Percentiles rank a stretch among this genome's conserved stretches.
Evolutionary conservation across 148 eudicot species (phyloP).

Genomic region (Rhododendron kiyosumense): DNA sequence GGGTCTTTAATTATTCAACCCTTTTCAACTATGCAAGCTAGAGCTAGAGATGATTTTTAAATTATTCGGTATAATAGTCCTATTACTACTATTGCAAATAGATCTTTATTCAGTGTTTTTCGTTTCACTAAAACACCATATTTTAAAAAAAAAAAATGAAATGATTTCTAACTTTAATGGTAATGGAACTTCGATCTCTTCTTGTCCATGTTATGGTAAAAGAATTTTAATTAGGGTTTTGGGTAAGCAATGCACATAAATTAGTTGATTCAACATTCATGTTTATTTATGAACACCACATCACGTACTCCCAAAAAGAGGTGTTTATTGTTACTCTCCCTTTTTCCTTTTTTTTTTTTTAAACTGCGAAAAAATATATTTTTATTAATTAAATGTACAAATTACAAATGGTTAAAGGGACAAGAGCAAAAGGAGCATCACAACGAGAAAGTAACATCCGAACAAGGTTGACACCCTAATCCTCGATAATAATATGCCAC

Average conservation of each 20-base stretch:
- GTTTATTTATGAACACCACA: neutral
- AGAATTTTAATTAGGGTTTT: neutral
- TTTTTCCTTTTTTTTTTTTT: too few relatives aligned
- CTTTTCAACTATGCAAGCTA: neutral
- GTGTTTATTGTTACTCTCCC: too few relatives aligned
- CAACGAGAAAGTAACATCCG: too few relatives aligned
- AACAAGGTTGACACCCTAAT: too few relatives aligned
- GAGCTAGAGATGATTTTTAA: neutral
- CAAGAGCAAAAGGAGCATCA: too few relatives aligned
- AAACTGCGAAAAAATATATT: too few relatives aligned
- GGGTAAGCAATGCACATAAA: neutral
- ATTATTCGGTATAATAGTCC: too few relatives aligned
- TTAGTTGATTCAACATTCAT: neutral
- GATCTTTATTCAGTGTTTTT: neutral
- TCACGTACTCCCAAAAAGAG: too few relatives aligned
- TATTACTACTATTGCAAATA: neutral
- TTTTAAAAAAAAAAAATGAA: too few relatives aligned
- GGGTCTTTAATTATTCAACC: neutral
- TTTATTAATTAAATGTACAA: too few relatives aligned
- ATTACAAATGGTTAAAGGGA: too few relatives aligned
- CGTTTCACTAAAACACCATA: neutral
- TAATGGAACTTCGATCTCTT: neutral
- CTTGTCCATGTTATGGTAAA: neutral
- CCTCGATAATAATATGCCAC: too few relatives aligned
- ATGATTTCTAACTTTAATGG: neutral